phyloP scores from a whole-genome alignment of 164 flowering plant genomes.

The Magnolia sinica region DNA sequence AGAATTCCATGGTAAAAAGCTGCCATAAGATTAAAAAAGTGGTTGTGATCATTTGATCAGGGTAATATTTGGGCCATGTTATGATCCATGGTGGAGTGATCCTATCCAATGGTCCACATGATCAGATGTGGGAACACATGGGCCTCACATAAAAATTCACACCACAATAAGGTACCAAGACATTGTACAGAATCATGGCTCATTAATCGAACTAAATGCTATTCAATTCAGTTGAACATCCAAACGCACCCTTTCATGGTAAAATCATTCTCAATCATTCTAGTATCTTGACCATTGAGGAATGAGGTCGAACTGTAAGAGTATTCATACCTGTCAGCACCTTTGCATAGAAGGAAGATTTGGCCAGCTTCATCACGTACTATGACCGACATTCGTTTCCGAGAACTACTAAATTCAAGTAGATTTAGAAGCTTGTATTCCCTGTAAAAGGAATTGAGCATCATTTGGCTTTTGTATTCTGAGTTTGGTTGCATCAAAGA shows the following conservation, averaged over 20 bases:
- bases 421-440: slow-evolving; percentile 54
- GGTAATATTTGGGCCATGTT: no score
- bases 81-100: no score
- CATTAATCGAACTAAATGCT: neutral
- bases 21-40: no score
- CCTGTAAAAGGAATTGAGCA: slow-evolving; percentile 29
- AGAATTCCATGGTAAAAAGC: no score
- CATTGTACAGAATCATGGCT: neutral
- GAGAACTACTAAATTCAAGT: slow-evolving; percentile 53
- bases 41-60: no score
- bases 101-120: no score
- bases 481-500: no score
- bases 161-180: neutral
- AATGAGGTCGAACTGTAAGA: neutral
- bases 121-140: neutral
- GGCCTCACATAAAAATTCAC: neutral
- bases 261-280: no score
- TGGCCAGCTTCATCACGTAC: slow-evolving; percentile 48
- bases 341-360: slow-evolving; percentile 66
- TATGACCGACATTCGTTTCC: slow-evolving; percentile 75
- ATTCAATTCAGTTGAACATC: neutral
- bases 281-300: neutral
- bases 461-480: neutral
- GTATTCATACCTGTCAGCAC: slow-evolving; percentile 58
- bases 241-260: neutral